These are phyloP conservation scores for Bipolaris bicolor DNA, from an alignment of 2,329 filamentous ascomycete species.

Conservation along the genomic window DNA sequence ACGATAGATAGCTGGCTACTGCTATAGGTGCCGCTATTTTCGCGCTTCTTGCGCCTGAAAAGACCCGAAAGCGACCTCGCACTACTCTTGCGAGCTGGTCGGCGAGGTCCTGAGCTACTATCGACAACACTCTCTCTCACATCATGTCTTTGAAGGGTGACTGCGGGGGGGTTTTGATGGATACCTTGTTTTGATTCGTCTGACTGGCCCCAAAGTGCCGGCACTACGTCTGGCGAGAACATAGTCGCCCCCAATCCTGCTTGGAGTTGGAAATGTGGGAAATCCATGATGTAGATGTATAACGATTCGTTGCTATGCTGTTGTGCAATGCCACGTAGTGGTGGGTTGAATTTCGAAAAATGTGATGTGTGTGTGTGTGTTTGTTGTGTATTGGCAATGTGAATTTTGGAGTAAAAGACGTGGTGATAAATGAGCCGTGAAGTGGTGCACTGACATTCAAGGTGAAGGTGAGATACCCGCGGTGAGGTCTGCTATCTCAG, in stretches of 20 bases:
- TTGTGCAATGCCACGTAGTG: background rate
- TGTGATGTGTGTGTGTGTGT: background rate
- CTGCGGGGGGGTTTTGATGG: background rate
- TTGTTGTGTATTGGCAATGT: background rate
- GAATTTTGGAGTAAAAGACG: background rate
- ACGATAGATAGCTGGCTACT: background rate
- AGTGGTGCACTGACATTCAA: constrained; percentile 1
- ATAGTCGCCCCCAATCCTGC: constrained; percentile 7
- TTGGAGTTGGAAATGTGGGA: constrained; percentile 9
- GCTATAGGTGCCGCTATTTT: background rate
- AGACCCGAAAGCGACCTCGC: constrained; percentile 6
- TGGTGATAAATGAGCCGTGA: background rate
- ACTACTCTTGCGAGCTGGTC: background rate
- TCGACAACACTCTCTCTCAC: background rate
- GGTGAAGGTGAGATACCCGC: constrained; percentile 3
- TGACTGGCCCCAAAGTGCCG: constrained; percentile 3
- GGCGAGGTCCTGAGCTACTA: background rate
- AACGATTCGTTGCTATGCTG: background rate
- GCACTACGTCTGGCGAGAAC: constrained; percentile 4
- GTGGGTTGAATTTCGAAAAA: background rate
- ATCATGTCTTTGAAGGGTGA: background rate
- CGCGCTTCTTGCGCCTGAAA: background rate
- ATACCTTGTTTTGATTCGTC: background rate
- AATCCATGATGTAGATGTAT: constrained; percentile 6
- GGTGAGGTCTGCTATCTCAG: background rate